Conservation (phyloP, 768 basidiomycete species). For the Paxillus ammoniavirescens region DNA sequence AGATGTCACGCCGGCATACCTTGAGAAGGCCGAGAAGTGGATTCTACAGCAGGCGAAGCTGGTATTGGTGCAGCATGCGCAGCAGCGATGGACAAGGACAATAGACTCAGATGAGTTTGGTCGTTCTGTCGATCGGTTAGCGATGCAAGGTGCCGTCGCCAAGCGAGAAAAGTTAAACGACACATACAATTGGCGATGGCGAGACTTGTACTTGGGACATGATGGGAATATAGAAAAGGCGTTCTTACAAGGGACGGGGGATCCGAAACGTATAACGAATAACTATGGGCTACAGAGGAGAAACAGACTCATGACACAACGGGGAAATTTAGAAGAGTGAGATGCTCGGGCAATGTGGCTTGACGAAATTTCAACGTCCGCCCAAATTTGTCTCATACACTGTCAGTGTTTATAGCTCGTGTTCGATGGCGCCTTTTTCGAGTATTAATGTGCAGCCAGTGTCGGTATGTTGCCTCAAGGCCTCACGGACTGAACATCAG, state of each 20-base stretch:
- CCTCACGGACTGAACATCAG: too few relatives aligned
- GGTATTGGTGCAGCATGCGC: constrained; percentile 49
- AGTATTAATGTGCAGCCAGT: too few relatives aligned
- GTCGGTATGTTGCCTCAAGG: too few relatives aligned
- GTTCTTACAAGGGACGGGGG: background rate
- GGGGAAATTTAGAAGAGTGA: background rate
- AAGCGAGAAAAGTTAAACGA: background rate
- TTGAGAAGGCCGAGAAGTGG: constrained; percentile 12
- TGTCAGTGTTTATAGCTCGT: background rate
- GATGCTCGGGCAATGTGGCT: constrained; percentile 1
- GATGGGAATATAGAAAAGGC: background rate
- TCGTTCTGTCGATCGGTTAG: constrained; percentile 5
- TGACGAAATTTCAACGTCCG: constrained; percentile 25
- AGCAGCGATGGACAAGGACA: constrained; percentile 68
- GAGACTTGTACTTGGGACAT: constrained; percentile 10
- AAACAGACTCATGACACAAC: constrained; percentile 12
- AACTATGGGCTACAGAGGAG: constrained; percentile 7
- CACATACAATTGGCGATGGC: constrained; percentile 8
- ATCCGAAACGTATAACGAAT: background rate
- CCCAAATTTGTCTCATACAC: constrained; percentile 23
- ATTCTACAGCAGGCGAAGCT: constrained; percentile 24
- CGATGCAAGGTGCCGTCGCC: background rate
- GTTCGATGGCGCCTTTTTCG: too few relatives aligned
- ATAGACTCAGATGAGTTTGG: constrained; percentile 42
- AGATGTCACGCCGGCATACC: constrained; percentile 12